phyloP scores from a whole-genome alignment of 768 basidiomycete species.

The Rubroboletus pulcherrimus region DNA sequence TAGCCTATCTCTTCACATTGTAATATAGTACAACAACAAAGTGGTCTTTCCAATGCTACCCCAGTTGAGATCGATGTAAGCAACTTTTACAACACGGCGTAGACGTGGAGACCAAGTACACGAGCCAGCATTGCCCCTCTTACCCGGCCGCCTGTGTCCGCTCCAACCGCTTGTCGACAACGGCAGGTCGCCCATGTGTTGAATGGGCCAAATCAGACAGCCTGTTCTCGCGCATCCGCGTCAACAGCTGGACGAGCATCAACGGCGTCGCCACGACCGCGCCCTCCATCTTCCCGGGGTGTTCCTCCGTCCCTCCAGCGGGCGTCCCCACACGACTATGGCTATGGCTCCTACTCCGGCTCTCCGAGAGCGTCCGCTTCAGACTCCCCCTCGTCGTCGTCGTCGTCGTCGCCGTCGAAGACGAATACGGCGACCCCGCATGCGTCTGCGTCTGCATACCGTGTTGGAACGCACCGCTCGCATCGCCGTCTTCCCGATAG shows the following conservation, averaged over 20 bases:
- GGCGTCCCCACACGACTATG: constrained; percentile 29
- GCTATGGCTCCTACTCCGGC: constrained; percentile 25
- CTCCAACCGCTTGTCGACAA: constrained; percentile 71
- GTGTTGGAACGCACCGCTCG: constrained; percentile 29
- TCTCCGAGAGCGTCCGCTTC: constrained; percentile 22
- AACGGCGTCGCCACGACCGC: constrained; percentile 48
- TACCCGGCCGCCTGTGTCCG: constrained; percentile 62
- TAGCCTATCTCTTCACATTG: background rate
- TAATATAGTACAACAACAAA: background rate
- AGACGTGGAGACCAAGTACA: background rate
- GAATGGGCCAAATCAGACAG: constrained; percentile 54
- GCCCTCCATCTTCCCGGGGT: constrained; percentile 7
- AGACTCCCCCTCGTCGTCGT: constrained; percentile 13
- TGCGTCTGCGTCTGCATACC: constrained; percentile 2
- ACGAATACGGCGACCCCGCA: constrained; percentile 20
- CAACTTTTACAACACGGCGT: background rate
- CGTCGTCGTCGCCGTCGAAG: constrained; percentile 1
- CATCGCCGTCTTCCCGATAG: constrained; percentile 62
- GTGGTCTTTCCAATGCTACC: background rate
- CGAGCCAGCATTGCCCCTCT: background rate
- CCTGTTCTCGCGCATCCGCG: constrained; percentile 64
- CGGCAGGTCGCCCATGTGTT: constrained; percentile 46
- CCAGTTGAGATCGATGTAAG: background rate
- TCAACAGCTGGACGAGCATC: constrained; percentile 52
- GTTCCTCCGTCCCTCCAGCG: constrained; percentile 20